Percentiles rank a stretch among this genome's conserved stretches.
Conservation (phyloP, 345 rosid species). For the Salix caprea region DNA sequence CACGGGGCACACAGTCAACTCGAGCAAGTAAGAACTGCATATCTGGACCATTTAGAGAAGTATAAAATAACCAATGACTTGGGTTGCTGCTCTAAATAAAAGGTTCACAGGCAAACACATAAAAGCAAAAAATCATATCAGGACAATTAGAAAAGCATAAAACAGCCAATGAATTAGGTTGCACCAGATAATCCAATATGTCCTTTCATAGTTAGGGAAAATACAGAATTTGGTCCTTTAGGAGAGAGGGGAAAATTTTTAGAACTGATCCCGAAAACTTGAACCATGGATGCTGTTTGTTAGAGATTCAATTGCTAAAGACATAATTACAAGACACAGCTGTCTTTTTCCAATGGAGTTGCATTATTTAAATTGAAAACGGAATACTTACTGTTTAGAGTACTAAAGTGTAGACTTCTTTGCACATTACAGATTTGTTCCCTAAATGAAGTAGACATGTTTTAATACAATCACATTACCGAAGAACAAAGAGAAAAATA, state of each 20-base stretch:
- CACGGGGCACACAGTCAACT: not conserved
- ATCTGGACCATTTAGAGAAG: not conserved
- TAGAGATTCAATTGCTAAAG: not conserved
- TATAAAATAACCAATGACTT: not conserved
- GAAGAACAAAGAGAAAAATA: not conserved
- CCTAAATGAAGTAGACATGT: conserved; percentile 36
- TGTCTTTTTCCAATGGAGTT: not conserved
- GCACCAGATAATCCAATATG: not conserved
- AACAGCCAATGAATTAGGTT: not conserved
- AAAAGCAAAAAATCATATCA: not conserved
- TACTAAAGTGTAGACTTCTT: conserved; percentile 75
- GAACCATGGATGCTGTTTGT: not conserved
- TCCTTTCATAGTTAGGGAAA: not conserved
- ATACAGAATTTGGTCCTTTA: not conserved
- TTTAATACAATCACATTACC: not conserved
- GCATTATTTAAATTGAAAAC: not conserved
- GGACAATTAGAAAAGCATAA: not conserved
- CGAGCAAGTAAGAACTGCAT: not conserved
- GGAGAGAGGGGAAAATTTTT: not conserved
- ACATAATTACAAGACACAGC: not conserved
- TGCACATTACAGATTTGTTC: conserved; percentile 81
- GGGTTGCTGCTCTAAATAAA: not conserved
- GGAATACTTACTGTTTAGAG: conserved; percentile 64
- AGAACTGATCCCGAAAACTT: not conserved
- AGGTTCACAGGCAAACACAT: not conserved